phyloP scores from a whole-genome alignment of 139 green algal genomes.

The Closterium sp. region DNA sequence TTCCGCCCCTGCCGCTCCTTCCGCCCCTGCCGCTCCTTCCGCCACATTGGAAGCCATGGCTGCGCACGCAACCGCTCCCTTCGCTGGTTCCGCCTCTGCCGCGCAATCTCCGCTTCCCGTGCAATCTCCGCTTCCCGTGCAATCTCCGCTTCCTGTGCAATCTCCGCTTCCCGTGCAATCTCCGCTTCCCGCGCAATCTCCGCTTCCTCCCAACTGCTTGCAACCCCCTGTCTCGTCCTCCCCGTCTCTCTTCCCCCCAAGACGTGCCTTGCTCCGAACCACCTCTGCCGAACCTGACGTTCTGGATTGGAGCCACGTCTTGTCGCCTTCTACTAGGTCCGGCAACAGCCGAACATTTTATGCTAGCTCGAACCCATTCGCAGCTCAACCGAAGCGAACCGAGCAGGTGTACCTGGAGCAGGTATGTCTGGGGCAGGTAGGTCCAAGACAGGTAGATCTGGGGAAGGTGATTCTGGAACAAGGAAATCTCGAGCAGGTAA shows the following conservation, averaged over 20 bases:
- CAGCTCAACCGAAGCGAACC: not conserved
- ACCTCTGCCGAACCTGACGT: not conserved
- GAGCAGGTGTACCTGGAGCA: not conserved
- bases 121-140: too few relatives aligned
- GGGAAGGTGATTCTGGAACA: too few relatives aligned
- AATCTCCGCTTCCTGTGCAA: too few relatives aligned
- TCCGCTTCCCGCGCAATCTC: not conserved
- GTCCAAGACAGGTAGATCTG: not conserved
- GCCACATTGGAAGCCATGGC: not conserved
- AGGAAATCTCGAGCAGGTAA: not conserved
- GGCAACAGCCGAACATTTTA: not conserved
- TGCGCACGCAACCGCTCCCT: not conserved
- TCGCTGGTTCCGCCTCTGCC: not conserved
- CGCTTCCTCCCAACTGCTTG: not conserved
- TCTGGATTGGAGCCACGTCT: not conserved
- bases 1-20: too few relatives aligned
- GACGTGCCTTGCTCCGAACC: not conserved
- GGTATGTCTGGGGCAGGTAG: not conserved
- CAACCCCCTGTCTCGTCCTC: not conserved
- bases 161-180: not conserved
- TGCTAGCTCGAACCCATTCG: too few relatives aligned
- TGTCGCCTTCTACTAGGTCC: not conserved
- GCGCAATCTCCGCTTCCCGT: not conserved
- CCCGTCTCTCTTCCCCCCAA: not conserved
- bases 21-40: not conserved